Conservation (phyloP, 495 filamentous ascomycete species). For the Bryoglossum gracile region DNA sequence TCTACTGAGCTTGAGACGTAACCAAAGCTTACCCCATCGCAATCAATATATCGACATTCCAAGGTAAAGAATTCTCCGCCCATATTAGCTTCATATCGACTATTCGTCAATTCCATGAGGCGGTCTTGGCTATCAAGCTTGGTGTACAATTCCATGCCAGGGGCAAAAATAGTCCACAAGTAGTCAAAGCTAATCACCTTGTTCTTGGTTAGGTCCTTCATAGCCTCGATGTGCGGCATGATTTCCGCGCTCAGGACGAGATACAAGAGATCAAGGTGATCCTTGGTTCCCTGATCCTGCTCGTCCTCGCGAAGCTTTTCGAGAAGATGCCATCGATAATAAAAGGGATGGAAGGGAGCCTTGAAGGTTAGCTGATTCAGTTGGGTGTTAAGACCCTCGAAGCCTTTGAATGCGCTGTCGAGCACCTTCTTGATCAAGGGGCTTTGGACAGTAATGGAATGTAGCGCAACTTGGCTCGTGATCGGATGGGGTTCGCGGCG, state of each 20-base stretch:
- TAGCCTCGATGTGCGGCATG: constrained; percentile 62
- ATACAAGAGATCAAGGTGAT: constrained; percentile 51
- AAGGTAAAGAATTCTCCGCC: no score
- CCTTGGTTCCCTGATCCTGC: constrained; percentile 39
- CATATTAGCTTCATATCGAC: no score
- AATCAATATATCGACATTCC: constrained; percentile 42
- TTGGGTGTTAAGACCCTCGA: constrained; percentile 40
- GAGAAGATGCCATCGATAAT: constrained; percentile 60
- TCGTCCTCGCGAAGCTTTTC: constrained; percentile 39
- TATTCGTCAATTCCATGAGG: no score
- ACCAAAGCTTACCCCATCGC: constrained; percentile 56
- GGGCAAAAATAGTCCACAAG: constrained; percentile 85
- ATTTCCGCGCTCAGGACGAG: constrained; percentile 53
- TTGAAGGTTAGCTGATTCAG: constrained; percentile 53
- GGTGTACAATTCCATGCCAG: constrained; percentile 74
- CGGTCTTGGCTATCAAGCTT: no score
- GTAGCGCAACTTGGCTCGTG: no score
- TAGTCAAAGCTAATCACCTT: constrained; percentile 86
- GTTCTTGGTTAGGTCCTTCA: constrained; percentile 72
- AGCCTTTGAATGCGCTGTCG: constrained; percentile 47
- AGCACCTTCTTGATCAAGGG: constrained; percentile 53
- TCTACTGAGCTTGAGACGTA: constrained; percentile 51
- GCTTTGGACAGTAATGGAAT: constrained; percentile 60
- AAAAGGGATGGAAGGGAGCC: constrained; percentile 54
- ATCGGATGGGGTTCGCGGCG: no score